Conservation (phyloP, 164 flowering plant species). For the Euptelea pleiosperma region DNA sequence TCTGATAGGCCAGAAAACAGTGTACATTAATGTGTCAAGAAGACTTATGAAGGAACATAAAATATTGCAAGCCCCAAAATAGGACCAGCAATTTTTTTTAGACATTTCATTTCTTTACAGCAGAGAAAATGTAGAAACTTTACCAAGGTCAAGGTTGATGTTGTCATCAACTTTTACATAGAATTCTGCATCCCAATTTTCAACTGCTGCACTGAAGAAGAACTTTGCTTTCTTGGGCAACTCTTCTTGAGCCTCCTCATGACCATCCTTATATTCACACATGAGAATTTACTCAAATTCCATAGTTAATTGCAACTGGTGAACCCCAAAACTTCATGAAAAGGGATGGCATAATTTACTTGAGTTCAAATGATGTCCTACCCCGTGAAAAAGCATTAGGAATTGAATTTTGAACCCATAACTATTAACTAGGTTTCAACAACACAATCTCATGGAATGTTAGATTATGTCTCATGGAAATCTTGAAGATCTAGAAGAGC, state of each 20-base stretch:
- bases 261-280: conserved; percentile 59
- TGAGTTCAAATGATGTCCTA: background rate
- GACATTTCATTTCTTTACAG: conserved; percentile 2
- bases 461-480: no score
- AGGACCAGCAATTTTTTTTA: no score
- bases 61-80: background rate
- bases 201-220: conserved; percentile 90
- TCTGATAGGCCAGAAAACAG: conserved; percentile 43
- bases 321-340: background rate
- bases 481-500: no score
- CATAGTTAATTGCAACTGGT: background rate
- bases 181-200: conserved; percentile 96
- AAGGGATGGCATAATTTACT: background rate
- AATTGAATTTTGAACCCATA: conserved; percentile 2
- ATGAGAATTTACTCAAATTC: conserved; percentile 4
- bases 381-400: background rate
- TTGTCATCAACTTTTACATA: conserved; percentile 94
- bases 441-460: no score
- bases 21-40: background rate
- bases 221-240: conserved; percentile 86
- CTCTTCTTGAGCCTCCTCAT: conserved; percentile 98
- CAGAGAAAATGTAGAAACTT: conserved; percentile 3
- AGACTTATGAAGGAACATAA: background rate
- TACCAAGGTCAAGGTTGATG: conserved; percentile 80
- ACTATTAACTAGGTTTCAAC: background rate